Conservation (phyloP, 768 basidiomycete genomes). For the Fomitopsis serialis region DNA sequence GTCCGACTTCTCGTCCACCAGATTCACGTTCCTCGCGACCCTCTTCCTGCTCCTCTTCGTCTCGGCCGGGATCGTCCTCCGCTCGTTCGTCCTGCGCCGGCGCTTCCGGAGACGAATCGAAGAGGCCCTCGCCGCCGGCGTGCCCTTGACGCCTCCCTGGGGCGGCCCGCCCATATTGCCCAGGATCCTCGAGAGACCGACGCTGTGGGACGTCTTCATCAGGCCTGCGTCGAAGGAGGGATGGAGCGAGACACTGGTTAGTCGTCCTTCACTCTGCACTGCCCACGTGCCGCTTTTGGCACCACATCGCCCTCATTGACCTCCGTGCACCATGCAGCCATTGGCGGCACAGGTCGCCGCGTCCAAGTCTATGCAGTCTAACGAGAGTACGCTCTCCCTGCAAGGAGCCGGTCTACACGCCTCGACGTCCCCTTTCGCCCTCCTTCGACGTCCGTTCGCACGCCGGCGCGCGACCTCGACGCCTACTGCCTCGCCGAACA, state of each 20-base stretch:
- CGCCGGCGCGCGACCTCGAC: neutral
- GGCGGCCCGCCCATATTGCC: conserved; percentile 31
- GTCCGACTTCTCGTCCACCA: conserved; percentile 17
- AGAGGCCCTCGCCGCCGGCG: conserved; percentile 47
- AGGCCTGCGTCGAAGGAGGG: conserved; percentile 24
- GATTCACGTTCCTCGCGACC: conserved; percentile 70
- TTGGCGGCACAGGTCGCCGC: conserved; percentile 7
- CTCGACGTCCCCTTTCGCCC: neutral
- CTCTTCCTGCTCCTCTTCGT: conserved; percentile 62
- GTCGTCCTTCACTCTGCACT: conserved; percentile 9
- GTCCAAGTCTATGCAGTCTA: neutral
- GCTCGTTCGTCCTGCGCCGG: conserved; percentile 56
- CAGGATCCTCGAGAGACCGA: conserved; percentile 41
- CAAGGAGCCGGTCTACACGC: neutral
- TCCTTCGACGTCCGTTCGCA: neutral
- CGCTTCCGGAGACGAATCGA: conserved; percentile 50
- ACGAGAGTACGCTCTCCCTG: neutral
- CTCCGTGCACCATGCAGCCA: conserved; percentile 7
- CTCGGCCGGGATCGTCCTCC: conserved; percentile 57
- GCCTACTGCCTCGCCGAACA: neutral
- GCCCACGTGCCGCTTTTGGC: neutral
- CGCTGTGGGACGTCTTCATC: conserved; percentile 43
- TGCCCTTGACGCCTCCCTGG: conserved; percentile 33
- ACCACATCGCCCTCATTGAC: neutral
- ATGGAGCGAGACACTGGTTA: conserved; percentile 49